These are phyloP conservation scores for Podaxis pistillaris DNA, from an alignment of 768 basidiomycete genomes.

Conservation along the genomic window DNA sequence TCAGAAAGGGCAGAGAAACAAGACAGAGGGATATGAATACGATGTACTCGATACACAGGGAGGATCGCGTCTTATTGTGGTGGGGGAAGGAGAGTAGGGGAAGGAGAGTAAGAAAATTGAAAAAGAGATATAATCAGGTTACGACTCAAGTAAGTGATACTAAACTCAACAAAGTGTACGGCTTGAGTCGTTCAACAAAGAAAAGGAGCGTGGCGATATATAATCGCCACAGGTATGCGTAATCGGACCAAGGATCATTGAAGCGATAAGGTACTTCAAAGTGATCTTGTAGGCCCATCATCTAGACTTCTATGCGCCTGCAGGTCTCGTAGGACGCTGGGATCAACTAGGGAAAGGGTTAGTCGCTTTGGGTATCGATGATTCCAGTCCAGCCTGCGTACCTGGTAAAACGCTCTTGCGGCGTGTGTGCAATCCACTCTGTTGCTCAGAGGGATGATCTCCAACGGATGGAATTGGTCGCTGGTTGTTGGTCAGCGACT, in stretches of 20 bases:
- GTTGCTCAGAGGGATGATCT: conserved; percentile 45
- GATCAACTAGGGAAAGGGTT: conserved; percentile 61
- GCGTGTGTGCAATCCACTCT: conserved; percentile 78
- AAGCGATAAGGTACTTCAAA: conserved; percentile 1
- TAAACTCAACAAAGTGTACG: conserved; percentile 6
- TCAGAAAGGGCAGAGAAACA: conserved; percentile 13
- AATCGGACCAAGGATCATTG: conserved; percentile 4
- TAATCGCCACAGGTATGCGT: conserved; percentile 17
- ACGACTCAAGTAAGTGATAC: conserved; percentile 16
- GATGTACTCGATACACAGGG: conserved; percentile 7
- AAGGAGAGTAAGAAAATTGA: not conserved
- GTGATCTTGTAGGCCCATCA: conserved; percentile 32
- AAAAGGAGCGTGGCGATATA: conserved; percentile 10
- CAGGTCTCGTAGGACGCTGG: conserved; percentile 82
- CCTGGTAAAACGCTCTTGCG: conserved; percentile 95
- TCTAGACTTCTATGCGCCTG: conserved; percentile 87
- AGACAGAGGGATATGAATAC: conserved; percentile 2
- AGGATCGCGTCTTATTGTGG: not conserved
- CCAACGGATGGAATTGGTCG: conserved; percentile 14
- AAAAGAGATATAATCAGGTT: conserved; percentile 13
- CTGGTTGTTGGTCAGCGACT: not conserved
- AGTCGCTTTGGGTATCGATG: conserved; percentile 19
- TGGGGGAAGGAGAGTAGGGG: not conserved
- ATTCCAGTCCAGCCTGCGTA: conserved; percentile 31
- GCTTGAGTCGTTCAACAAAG: not conserved